Conservation (phyloP, 441 rosid genomes). For the Syzygium syzygioides region DNA sequence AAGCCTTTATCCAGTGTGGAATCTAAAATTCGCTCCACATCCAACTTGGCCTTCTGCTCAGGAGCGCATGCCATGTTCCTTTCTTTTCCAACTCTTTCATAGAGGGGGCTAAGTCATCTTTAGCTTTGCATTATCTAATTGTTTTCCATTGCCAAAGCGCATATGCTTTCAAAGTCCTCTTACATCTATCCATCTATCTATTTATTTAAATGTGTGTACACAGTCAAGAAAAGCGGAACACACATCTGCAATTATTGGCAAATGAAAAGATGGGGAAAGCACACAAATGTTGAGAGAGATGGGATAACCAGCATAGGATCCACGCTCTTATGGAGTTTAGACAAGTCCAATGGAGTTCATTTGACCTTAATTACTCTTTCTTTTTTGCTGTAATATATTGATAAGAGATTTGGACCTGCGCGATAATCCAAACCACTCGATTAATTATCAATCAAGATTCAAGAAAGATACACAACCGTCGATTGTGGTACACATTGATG, state of each 20-base stretch:
- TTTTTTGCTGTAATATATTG: not conserved
- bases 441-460: not conserved
- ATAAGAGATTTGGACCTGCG: not conserved
- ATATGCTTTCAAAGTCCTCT: not conserved
- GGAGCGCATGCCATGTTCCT: not conserved
- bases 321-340: not conserved
- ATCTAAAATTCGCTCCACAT: not conserved
- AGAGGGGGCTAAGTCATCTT: not conserved
- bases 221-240: not conserved
- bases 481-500: not conserved
- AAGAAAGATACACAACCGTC: not conserved
- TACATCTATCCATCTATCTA: not conserved
- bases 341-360: not conserved
- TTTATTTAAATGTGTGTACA: not conserved
- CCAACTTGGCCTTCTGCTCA: not conserved
- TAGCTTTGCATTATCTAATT: not conserved
- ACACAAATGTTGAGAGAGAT: not conserved
- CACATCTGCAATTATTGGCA: not conserved
- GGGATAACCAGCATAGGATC: not conserved
- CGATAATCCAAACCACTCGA: not conserved
- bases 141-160: not conserved
- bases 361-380: not conserved
- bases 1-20: not conserved
- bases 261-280: not conserved
- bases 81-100: not conserved